A percentile compares a stretch with the other conserved stretches of the same genome.
Evolutionary conservation across 306 rosid species (phyloP).

Genomic region (Prinsepia uniflora): DNA sequence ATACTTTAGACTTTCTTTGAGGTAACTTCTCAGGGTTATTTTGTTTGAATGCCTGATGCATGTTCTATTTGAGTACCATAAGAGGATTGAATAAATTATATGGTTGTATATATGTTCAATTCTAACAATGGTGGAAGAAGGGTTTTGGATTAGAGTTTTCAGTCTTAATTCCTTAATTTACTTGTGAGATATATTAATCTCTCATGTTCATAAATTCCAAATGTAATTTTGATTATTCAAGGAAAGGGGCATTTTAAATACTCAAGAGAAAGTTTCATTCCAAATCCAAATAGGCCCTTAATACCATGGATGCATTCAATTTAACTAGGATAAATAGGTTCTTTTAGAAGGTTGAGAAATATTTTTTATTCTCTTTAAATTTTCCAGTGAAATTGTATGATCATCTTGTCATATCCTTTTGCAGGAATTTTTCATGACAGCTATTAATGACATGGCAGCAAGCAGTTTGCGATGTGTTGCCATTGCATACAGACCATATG

Average conservation of each 20-base stretch:
- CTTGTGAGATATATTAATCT: neutral
- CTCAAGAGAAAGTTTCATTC: too few relatives aligned
- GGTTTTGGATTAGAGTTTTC: neutral
- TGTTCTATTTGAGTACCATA: neutral
- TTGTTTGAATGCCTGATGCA: neutral
- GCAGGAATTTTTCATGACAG: constrained; percentile 57
- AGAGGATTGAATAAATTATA: neutral
- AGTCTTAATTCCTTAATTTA: neutral
- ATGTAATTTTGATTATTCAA: neutral
- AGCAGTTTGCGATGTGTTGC: constrained; percentile 92
- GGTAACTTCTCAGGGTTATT: neutral
- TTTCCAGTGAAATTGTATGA: neutral
- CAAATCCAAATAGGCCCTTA: neutral
- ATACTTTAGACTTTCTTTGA: neutral
- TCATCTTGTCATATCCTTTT: constrained; percentile 15
- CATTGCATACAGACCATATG: constrained; percentile 78
- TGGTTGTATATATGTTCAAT: neutral
- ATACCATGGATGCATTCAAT: neutral
- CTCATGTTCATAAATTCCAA: neutral
- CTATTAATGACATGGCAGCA: constrained; percentile 84
- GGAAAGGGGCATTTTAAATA: neutral
- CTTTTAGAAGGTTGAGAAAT: neutral
- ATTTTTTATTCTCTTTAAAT: neutral
- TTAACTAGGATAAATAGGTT: neutral
- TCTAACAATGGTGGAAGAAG: neutral